Conservation (phyloP, 257 asterid species). For the Haberlea rhodopensis region DNA sequence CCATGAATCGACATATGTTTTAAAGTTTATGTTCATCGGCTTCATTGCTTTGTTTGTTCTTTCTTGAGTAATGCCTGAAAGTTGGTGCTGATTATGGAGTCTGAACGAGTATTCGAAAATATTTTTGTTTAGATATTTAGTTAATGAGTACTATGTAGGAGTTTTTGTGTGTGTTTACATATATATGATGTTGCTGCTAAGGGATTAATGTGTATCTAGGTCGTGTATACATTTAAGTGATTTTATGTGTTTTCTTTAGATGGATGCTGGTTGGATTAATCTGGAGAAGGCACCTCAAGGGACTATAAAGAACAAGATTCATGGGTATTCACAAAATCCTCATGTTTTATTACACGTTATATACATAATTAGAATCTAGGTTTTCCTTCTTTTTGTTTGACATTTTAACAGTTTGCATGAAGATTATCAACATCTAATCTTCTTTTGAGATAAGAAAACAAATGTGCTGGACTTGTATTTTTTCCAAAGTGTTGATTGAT, state of each 20-base stretch:
- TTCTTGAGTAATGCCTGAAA: constrained; percentile 9
- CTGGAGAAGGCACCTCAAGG: no score
- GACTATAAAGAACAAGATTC: constrained; percentile 71
- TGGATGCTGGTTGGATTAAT: constrained; percentile 78
- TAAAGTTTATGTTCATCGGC: no score
- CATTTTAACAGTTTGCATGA: constrained; percentile 11
- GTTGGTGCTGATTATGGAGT: constrained; percentile 9
- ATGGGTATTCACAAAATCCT: no score
- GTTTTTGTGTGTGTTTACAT: no score
- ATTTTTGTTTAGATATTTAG: not conserved
- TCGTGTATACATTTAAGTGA: constrained; percentile 22
- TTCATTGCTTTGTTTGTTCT: not conserved
- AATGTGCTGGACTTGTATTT: constrained; percentile 11
- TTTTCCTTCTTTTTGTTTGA: constrained; percentile 11
- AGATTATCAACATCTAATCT: constrained; percentile 2
- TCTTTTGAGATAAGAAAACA: not conserved
- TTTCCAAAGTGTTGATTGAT: constrained; percentile 11
- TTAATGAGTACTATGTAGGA: not conserved
- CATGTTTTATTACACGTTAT: no score
- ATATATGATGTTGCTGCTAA: no score
- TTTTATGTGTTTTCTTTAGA: constrained; percentile 43
- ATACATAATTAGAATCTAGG: constrained; percentile 10
- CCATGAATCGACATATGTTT: no score
- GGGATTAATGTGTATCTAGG: constrained; percentile 9
- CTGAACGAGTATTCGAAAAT: not conserved